A percentile compares a stretch with the other conserved stretches of the same genome.
These are phyloP conservation scores for Gossypium aridum DNA, from an alignment of 441 rosid genomes.

Conservation along the genomic window DNA sequence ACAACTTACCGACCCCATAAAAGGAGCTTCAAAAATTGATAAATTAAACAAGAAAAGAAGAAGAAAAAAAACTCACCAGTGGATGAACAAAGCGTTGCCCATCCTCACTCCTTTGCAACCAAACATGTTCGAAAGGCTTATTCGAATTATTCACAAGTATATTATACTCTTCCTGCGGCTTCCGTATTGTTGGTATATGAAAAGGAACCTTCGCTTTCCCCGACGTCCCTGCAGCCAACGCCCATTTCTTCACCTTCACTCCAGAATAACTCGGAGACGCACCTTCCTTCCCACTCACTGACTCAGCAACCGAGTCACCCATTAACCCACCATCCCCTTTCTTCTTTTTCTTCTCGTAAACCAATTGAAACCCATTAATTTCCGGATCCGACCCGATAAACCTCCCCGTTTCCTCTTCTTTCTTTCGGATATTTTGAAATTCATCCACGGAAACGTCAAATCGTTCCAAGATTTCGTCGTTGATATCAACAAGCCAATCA, in stretches of 20 bases:
- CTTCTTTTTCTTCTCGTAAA: slow-evolving; percentile 65
- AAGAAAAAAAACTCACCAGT: slow-evolving; percentile 49
- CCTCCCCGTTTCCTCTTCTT: slow-evolving; percentile 35
- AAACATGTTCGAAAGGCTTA: slow-evolving; percentile 69
- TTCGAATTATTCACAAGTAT: slow-evolving; percentile 64
- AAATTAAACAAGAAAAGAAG: not conserved
- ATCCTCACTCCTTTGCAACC: slow-evolving; percentile 67
- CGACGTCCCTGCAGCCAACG: slow-evolving; percentile 21
- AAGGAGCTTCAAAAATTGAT: not conserved
- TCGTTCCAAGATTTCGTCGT: slow-evolving; percentile 59
- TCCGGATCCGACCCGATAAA: slow-evolving; percentile 19
- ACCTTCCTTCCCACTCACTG: too few species aligned
- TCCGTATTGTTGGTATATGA: slow-evolving; percentile 58
- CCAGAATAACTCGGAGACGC: too few species aligned
- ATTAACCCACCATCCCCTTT: slow-evolving; percentile 13
- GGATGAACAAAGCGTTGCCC: slow-evolving; percentile 65
- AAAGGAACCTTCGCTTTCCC: slow-evolving; percentile 64
- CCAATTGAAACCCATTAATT: slow-evolving; percentile 61
- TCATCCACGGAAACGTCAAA: slow-evolving; percentile 58
- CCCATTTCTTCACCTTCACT: not conserved
- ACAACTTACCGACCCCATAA: too few species aligned
- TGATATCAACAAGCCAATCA: slow-evolving; percentile 62
- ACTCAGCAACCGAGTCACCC: too few species aligned
- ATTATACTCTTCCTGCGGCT: slow-evolving; percentile 73
- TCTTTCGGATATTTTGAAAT: not conserved